Evolutionary conservation across 1,284 basidiomycete species (phyloP), one percentile per base, ranked within the genome.

Genomic region (Ustilago hordei): DNA sequence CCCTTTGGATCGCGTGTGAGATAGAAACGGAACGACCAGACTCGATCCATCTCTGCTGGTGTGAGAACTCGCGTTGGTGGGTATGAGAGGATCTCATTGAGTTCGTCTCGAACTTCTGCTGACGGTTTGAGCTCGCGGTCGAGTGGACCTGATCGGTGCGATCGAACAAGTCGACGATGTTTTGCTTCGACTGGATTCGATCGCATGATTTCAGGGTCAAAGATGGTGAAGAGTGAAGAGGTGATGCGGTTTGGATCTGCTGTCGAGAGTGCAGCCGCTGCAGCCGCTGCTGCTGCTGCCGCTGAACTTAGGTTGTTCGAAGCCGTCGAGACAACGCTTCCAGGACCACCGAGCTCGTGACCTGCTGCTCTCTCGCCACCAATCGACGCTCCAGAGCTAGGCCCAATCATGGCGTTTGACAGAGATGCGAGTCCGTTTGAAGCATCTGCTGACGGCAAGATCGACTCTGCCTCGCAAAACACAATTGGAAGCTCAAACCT

Each of bases 21-120:
- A 79, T 98, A 99, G 87, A 98, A 99, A 11, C 97, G 91, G 89
- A 97, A 99, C 84, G 97, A 95, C 97, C 97, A 99, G 31, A 99
- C 91, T 17, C 96, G 87, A 79, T 99, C 96, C 85, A 96, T 97
- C 87, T 99, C 96, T 80, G 95, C 92, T 0, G 94, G 91, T 1
- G 91, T 93, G 5, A 99, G 89, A 9, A 91, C 89, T 68, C 93
- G 93, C 60, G 94, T 97, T 0, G 97, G 96, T 0, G 95, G 91
- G 85, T 94, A 98, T 64, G 90, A 91, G 63, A 99, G 90, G 52
- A 99, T 95, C 70, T 92, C 91, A 62, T 92, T 93, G 8, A 99
- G 90, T 68, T 95, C 93, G 85, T 99, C 97, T 69, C 97, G 89
- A 67, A 96, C 93, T 81, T 94, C 94, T 6, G 87, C 95, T 78